Evolutionary conservation across 108 stramenopile species (phyloP), one percentile per base, ranked within the genome.

Genomic region (Skeletonema costatum): DNA sequence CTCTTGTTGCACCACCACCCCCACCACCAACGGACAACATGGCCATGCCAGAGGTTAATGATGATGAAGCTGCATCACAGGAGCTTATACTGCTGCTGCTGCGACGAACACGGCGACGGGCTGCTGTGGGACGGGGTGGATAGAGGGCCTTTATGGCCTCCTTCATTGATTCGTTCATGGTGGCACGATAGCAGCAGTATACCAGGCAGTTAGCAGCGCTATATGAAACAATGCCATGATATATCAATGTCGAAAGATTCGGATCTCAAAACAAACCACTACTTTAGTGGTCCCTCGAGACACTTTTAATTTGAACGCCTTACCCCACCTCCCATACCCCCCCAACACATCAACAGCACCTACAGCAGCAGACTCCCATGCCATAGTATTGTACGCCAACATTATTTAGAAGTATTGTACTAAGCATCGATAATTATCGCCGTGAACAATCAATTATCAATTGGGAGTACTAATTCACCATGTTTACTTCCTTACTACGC

Each of bases 81-180:
- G 53, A 13, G 68, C 64, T 30, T n/a, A n/a, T 7, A 56, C 53
- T 56, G 21, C 53, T 56, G 17, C 53, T 56, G 25, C 53, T 56
- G 9, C 81, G 77, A 44, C 81, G 80, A 50, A 81, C 42, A 44
- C 80, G 80, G 35, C 80, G 73, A 46, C 80, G 60, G 19, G 70
- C 69, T 48, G 80, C 83, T 42, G 78, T 50, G 25, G 78, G 77
- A 13, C 74, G 72, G 17, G 83, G 85, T 7, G 88, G 88, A 66
- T 89, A 86, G 70, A 91, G 76, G 25, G 74, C 87, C 70, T 86
- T 59, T 29, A 84, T 86, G 35, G 90, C 88, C 64, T 89, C 86
- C 39, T 87, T 85, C 66, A 90, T 83, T 35, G 63, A 56, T 2
- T 56, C 53, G 53, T 56, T 56, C 53, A 56, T 56, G 25, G 19